Base-by-base conservation (phyloP, 2,329 filamentous ascomycete species). In the Fusarium sarcochroum region DNA sequence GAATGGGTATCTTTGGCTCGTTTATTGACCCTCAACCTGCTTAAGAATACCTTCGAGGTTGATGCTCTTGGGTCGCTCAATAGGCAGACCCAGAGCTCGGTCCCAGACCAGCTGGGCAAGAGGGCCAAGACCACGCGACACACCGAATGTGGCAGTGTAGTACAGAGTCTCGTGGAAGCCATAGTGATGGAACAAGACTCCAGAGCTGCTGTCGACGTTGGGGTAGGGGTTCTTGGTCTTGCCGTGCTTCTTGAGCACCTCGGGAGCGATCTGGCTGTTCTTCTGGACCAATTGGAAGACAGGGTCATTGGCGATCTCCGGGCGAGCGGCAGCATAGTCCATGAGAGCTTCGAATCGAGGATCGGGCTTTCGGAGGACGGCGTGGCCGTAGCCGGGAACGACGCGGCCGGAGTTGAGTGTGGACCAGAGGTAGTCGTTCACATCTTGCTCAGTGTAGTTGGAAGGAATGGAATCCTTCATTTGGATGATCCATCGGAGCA, bases 181-280 rank as follows among this genome's bases (percentile, higher is more conserved):
- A 79, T 97, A 99, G 85, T 98, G 94, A 82, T 98, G 91, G 89
- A 99, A 98, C 48, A 99, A 87, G 7, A 98, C 94, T 69, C 96
- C 96, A 1, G 94, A 97, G 68, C 89, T 91, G 47, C 92, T 94
- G 81, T 99, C 96, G 66, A 99, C 96, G 79, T 99, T 99, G 69
- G 96, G 96, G 82, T 95, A 97, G 3, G 96, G 94, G 84, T 97
- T 97, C 87, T 97, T 97, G 72, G 94, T 97, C 90, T 98, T 98
- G 80, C 96, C 96, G 78, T 99, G 96, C 84, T 98, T 90, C 75
- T 89, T 96, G 74, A 99, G 86, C 20, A 99, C 96, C 52, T 89
- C 88, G 17, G 96, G 96, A 1, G 96, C 96, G 68, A 99, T 91
- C 76, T 94, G 91, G 70, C 91, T 94, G 85, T 97, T 98, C 84